Base-by-base conservation (phyloP, 2,329 filamentous ascomycete species). In the Penicillium sclerotiorum region DNA sequence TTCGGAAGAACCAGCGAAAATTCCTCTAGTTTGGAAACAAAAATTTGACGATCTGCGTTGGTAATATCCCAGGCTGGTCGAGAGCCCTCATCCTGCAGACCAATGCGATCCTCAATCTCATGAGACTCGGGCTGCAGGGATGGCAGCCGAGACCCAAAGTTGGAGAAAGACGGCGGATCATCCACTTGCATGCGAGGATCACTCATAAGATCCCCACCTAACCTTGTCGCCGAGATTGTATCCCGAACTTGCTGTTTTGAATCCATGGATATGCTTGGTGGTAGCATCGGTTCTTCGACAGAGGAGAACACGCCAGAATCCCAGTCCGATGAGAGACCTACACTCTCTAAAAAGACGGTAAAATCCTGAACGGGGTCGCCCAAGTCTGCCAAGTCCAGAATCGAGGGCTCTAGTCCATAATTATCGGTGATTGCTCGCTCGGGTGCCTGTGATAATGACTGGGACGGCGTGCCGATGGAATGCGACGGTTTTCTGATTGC, bases 321-420 rank as follows among this genome's bases (percentile, higher is more conserved):
- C 75, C 74, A 77, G 55, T 77, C 75, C 6, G 74, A 76, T 1
- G 75, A 76, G 13, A 77, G 62, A 8, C 75, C 75, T n/a, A 77
- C 74, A 50, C 74, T 77, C 53, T 77, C 75, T 28, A 77, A 57
- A 46, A 77, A 77, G 36, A 75, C 70, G 0, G 73, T 75, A 47
- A 77, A 77, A 55, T 77, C 75, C 54, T 77, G 75, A 38, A 77
- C 75, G 1, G 75, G 75, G 50, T 77, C 75, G 2, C 73, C 74
- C 21, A 77, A 59, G 53, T 77, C 74, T 12, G 73, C 70, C 12
- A 76, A 64, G 49, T 77, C 74, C 30, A 77, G 65, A 40, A 77
- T 70, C 3, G 73, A 75, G 7, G 72, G 72, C 46, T 75, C 72
- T 44, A 75, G 65, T 32, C 71, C 70, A 64, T 74, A 74, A 47